Base-by-base conservation (phyloP, 139 green algal species). In the Chlamydomonas sphaeroides region DNA sequence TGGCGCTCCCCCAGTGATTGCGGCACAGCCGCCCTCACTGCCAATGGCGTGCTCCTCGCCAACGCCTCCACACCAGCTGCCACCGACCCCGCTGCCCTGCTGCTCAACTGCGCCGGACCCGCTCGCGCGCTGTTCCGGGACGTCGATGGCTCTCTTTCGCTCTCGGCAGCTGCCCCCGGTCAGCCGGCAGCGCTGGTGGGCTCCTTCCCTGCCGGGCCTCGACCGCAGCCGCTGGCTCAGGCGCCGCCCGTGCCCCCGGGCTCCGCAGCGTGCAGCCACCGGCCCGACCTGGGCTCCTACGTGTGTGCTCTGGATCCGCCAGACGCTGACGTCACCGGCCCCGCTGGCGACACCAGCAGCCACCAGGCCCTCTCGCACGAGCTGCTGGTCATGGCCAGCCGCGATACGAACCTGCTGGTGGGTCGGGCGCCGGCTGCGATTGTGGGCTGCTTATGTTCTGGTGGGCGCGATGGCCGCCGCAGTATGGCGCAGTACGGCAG, bases 71-170 rank as follows among this genome's bases (percentile, higher is more conserved):
- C 42, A 23, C 28, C 33, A n/a, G 41, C 32, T 6, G 5, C 75
- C 1, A n/a, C 30, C 11, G 67, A 56, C 45, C 36, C 51, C 56
- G 65, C 41, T 33, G 57, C 51, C 33, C 65, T 91, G 14, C 48
- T 71, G 1, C 86, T 94, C 49, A 92, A 94, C 79, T 94, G 90
- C 72, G 78, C 63, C 21, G 90, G 90, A 25, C 88, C 88, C 14
- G 72, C 72, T 1, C 88, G 91, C 65, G 71, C 72, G 25, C 65
- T 87, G 36, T 90, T 88, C 78, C n/a, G 71, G 0, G 89, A 92
- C 75, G 25, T 84, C 25, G 88, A 92, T 28, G 88, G 88, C 57
- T 84, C 67, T 6, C 62, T 85, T 11, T 14, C 26, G 5, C 61
- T 66, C 14, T 25, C 21, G n/a, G n/a, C n/a, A 18, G 15, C n/a